Percentiles rank a stretch among this genome's conserved stretches.
Evolutionary conservation across 805 yeast species (phyloP).

Genomic region (Lipomyces yamadae): DNA sequence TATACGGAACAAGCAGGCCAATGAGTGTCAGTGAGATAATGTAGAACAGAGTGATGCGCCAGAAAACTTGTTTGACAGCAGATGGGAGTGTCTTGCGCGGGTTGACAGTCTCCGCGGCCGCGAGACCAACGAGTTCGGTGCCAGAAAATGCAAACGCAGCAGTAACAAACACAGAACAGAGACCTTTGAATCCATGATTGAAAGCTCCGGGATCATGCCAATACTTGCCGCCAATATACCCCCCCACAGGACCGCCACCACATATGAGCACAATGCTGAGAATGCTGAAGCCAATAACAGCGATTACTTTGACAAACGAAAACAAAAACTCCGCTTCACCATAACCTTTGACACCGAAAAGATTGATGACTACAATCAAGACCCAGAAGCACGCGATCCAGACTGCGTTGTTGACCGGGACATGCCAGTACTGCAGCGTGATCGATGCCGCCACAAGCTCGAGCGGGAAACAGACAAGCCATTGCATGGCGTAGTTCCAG

Average conservation of each 20-base stretch:
- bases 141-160: constrained; percentile 82
- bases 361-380: constrained; percentile 54
- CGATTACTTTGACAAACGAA: constrained; percentile 60
- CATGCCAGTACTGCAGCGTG: constrained; percentile 59
- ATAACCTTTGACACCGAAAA: constrained; percentile 62
- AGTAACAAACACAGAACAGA: constrained; percentile 70
- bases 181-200: constrained; percentile 71
- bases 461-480: constrained; percentile 67
- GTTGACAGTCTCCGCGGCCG: constrained; percentile 76
- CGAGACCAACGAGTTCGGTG: constrained; percentile 72
- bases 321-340: constrained; percentile 73
- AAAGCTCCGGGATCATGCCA: constrained; percentile 64
- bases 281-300: constrained; percentile 64
- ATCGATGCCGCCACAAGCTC: constrained; percentile 69
- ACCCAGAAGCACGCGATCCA: constrained; percentile 62
- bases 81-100: constrained; percentile 71
- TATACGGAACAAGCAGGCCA: constrained; percentile 74
- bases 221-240: constrained; percentile 60
- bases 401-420: constrained; percentile 56
- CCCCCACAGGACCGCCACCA: constrained; percentile 66
- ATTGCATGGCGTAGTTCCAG: constrained; percentile 70
- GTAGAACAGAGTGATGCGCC: constrained; percentile 78
- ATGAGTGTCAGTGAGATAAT: constrained; percentile 59
- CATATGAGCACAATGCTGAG: constrained; percentile 59
- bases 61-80: constrained; percentile 81